Evolutionary conservation across 139 green algal species (phyloP).

Genomic region (Ostreobium quekettii): DNA sequence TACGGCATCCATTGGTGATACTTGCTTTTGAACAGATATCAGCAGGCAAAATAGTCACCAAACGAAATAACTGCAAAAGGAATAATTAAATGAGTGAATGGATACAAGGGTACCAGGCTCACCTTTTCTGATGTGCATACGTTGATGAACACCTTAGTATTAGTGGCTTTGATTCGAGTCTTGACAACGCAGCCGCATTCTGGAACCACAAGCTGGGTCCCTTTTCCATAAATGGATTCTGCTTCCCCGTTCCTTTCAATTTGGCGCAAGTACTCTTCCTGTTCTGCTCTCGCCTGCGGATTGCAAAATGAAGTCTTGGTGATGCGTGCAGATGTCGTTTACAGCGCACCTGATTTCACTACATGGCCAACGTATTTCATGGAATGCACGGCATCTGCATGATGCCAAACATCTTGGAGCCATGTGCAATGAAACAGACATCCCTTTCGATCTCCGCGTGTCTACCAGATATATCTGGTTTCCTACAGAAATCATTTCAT

Average conservation of each 20-base stretch:
- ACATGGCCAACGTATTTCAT: too few relatives aligned
- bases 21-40: too few relatives aligned
- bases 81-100: too few relatives aligned
- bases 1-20: neutral
- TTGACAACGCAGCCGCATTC: conserved; percentile 25
- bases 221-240: conserved; percentile 27
- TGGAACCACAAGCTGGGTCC: conserved; percentile 30
- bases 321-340: neutral
- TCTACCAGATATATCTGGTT: neutral
- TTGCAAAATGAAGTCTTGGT: neutral
- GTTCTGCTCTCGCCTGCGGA: conserved; percentile 19
- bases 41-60: too few relatives aligned
- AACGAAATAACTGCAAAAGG: too few relatives aligned
- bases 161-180: conserved; percentile 17
- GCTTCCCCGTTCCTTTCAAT: conserved; percentile 22
- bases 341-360: conserved; percentile 1
- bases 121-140: neutral
- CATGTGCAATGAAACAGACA: too few relatives aligned
- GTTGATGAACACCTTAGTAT: conserved; percentile 20
- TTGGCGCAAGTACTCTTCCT: conserved; percentile 30
- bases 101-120: too few relatives aligned
- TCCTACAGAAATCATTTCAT: neutral
- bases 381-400: too few relatives aligned
- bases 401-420: too few relatives aligned
- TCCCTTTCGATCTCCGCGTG: neutral